Conservation (phyloP, 768 basidiomycete species). For the Nidula microcarpa region DNA sequence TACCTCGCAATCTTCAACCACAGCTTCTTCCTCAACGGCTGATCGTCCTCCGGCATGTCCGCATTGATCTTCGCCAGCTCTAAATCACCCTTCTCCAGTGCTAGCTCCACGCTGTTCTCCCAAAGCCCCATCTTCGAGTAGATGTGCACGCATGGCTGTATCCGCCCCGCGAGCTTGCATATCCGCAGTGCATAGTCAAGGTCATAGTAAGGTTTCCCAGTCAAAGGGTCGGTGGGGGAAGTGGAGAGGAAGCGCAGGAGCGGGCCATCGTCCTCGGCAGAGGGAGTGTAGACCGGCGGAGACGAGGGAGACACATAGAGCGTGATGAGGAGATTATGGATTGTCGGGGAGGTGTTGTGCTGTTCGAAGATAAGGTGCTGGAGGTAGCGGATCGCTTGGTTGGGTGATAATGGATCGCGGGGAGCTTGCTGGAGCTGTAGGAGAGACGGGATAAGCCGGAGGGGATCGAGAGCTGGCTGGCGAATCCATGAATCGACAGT, state of each 20-base stretch:
- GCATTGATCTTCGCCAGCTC: conserved; percentile 95
- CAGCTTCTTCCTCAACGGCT: conserved; percentile 81
- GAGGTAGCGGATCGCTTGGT: conserved; percentile 90
- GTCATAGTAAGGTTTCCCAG: conserved; percentile 89
- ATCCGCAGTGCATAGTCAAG: conserved; percentile 94
- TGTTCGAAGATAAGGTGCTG: conserved; percentile 81
- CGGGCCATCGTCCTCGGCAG: conserved; percentile 64
- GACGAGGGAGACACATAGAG: conserved; percentile 64
- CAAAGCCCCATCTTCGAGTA: conserved; percentile 97
- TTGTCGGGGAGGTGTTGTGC: conserved; percentile 74
- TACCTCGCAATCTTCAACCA: conserved; percentile 99
- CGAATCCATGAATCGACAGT: conserved; percentile 93
- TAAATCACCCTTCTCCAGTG: conserved; percentile 89
- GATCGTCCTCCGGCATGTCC: conserved; percentile 91
- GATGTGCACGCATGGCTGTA: conserved; percentile 91
- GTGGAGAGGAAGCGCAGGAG: conserved; percentile 79
- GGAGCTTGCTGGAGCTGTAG: conserved; percentile 74
- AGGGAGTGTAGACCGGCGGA: conserved; percentile 22
- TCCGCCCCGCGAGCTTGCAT: conserved; percentile 79
- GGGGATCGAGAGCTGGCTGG: conserved; percentile 73
- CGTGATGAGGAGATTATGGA: conserved; percentile 93
- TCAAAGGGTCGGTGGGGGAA: conserved; percentile 79
- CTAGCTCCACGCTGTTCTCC: conserved; percentile 95
- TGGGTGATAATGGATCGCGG: conserved; percentile 68
- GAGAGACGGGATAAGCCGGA: conserved; percentile 85